These are phyloP conservation scores for Russula emetica DNA, from an alignment of 768 basidiomycete genomes.

Conservation along the genomic window DNA sequence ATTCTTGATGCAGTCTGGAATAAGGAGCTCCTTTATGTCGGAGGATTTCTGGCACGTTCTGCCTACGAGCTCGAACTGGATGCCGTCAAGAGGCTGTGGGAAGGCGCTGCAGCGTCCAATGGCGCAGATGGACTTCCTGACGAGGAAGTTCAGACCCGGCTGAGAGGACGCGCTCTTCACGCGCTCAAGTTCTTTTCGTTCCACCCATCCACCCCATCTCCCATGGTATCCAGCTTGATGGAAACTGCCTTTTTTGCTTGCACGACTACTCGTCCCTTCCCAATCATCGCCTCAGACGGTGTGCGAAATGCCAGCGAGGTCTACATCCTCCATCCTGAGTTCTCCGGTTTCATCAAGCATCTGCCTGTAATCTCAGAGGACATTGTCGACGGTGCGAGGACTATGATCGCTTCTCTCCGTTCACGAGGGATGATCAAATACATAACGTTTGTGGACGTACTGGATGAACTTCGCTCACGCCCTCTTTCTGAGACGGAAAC, in stretches of 20 bases:
- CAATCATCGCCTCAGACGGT: constrained; percentile 72
- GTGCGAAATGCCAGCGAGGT: constrained; percentile 62
- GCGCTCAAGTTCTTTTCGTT: constrained; percentile 88
- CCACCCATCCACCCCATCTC: constrained; percentile 78
- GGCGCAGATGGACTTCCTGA: constrained; percentile 32
- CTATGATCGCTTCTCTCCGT: constrained; percentile 59
- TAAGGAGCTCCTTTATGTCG: constrained; percentile 77
- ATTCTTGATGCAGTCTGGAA: constrained; percentile 68
- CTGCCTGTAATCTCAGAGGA: constrained; percentile 69
- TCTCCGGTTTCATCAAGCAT: constrained; percentile 70
- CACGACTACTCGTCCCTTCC: constrained; percentile 46
- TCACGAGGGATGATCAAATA: constrained; percentile 60
- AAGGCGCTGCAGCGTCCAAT: constrained; percentile 39
- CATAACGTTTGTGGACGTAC: constrained; percentile 78
- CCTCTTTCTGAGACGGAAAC: constrained; percentile 72
- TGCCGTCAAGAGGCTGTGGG: constrained; percentile 56
- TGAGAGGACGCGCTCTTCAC: constrained; percentile 65
- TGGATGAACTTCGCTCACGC: constrained; percentile 65
- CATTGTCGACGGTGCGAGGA: constrained; percentile 50
- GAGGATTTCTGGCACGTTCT: constrained; percentile 74
- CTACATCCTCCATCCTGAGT: constrained; percentile 66
- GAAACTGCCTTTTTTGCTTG: constrained; percentile 79
- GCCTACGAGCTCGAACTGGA: constrained; percentile 83
- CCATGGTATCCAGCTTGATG: constrained; percentile 65
- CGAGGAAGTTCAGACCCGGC: constrained; percentile 44